A percentile compares a stretch with the other conserved stretches of the same genome.
These are phyloP conservation scores for Lithocarpus polystachyus DNA, from an alignment of 306 rosid species.

Conservation along the genomic window DNA sequence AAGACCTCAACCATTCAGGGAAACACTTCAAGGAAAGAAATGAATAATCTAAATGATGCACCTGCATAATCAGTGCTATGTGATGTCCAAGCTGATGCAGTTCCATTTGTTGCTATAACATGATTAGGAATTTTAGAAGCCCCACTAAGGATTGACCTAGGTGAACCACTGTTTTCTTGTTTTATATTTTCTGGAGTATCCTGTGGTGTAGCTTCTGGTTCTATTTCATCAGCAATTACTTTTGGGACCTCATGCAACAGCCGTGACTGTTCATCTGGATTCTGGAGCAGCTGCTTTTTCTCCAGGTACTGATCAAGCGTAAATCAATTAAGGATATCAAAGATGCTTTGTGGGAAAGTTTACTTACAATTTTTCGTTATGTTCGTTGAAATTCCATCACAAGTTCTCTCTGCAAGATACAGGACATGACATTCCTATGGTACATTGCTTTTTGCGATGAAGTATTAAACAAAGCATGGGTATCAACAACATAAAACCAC, in stretches of 20 bases:
- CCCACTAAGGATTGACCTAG: conserved; percentile 36
- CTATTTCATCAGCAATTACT: conserved; percentile 60
- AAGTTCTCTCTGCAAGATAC: too few relatives aligned
- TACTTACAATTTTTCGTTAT: background rate
- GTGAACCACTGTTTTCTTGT: conserved; percentile 29
- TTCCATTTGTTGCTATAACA: conserved; percentile 28
- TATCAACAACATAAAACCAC: too few relatives aligned
- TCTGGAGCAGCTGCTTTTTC: conserved; percentile 64
- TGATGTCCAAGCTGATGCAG: conserved; percentile 18
- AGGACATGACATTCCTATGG: too few relatives aligned
- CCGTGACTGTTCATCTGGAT: conserved; percentile 58
- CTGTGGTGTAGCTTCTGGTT: conserved; percentile 29
- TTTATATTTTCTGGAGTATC: conserved; percentile 34
- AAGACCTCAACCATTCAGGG: background rate
- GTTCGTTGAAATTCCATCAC: background rate
- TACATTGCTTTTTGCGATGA: too few relatives aligned
- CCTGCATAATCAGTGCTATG: conserved; percentile 42
- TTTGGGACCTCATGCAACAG: conserved; percentile 61
- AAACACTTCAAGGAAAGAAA: conserved; percentile 3
- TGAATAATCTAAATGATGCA: conserved; percentile 22
- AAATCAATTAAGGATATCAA: conserved; percentile 51
- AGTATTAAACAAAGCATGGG: too few relatives aligned
- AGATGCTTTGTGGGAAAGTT: background rate
- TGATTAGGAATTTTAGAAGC: conserved; percentile 37
- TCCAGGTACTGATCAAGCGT: conserved; percentile 67